Base-by-base conservation (phyloP, 495 filamentous ascomycete species). In the Paragyromitra xinjiangensis region DNA sequence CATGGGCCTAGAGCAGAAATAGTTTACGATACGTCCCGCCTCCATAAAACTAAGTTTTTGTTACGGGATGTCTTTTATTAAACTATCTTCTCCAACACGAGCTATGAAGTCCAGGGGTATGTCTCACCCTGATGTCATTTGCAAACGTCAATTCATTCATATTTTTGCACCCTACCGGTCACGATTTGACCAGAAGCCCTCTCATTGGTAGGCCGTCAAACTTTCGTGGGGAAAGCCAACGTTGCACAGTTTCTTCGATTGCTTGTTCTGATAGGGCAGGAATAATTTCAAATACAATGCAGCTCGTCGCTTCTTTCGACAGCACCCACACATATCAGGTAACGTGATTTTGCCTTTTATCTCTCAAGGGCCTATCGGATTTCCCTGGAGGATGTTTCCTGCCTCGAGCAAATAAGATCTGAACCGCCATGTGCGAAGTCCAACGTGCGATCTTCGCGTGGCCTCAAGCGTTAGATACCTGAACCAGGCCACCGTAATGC, bases 381-480 rank as follows among this genome's bases (percentile, higher is more conserved):
- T 5, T 3, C 66, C 34, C 37, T 29, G 34, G 51, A 16, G 37
- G 19, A 63, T 11, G 44, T 62, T 34, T 64, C 37, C 37, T 44
- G 61, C 61, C 42, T 3, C 40, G 34, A 50, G 56, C 42, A 51
- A 62, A 39, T 40, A 34, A 61, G 67, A 70, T 70, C 67, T 63
- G 42, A 51, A 51, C 42, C 39, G 40, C 24, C 22, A 56, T 56
- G 29, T 71, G 68, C 56, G 56, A 50, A 58, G 56, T 51, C 56
- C 44, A 64, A 72, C 69, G 69, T 72, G 69, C 69, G 59, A 72
- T 72, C 69, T 53, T 59, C 45, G n/a, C 48, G 59, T 61, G 53
- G 11, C 59, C 59, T 53, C 45, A 55, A 64, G 69, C 69, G 59
- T 72, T n/a, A 64, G 11, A 39, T 39, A 62, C 58, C 5, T 61